Evolutionary conservation across 192 early-diverging fungal genomes (phyloP), one percentile per base, ranked within the genome.

Genomic region (Jimgerdemannia lactiflua): DNA sequence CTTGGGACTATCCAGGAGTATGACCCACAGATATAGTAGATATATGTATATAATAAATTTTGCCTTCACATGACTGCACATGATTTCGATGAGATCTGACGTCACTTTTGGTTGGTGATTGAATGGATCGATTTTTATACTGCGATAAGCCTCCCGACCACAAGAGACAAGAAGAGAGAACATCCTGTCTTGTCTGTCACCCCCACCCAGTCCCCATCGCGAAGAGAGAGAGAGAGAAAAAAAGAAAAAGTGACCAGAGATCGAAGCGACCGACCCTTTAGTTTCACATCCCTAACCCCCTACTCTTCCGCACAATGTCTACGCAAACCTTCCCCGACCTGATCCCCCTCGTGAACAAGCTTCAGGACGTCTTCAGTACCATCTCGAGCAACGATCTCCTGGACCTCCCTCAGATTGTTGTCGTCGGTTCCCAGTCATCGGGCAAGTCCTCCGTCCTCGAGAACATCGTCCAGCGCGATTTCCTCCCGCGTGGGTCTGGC

Each of bases 371-470:
- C 65, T 91, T 93, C 81, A 89, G 89, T 71, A 91, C 91, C 42
- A 89, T 93, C 73, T 90, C 92, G 69, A 83, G 85, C 70, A 84
- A 89, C 73, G 91, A 91, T 72, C 86, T 89, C 69, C 87, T 95
- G 77, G 94, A 95, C 83, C 75, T 95, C 43, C 94, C 94, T 8
- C 91, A 94, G 83, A 95, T 95, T 49, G 92, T 93, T n/a, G 93
- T 94, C 6, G 92, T 95, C 63, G 94, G 94, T 43, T 95, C 94
- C 9, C 94, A 95, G 79, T 93, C 92, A 20, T 91, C 90, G 71
- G 98, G 98, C 71, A 99, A 99, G 80, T 94, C 92, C 69, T 97
- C 95, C n/a, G 98, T 99, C 17, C 85, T 99, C 40, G 98, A 99
- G 78, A 98, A 95, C 80, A 91, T 99, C 76, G 97, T 99, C 18